Evolutionary conservation across 371 early-diverging fungal genomes (phyloP), one percentile per base, ranked within the genome.

Genomic region (Rhizopus delemar): DNA sequence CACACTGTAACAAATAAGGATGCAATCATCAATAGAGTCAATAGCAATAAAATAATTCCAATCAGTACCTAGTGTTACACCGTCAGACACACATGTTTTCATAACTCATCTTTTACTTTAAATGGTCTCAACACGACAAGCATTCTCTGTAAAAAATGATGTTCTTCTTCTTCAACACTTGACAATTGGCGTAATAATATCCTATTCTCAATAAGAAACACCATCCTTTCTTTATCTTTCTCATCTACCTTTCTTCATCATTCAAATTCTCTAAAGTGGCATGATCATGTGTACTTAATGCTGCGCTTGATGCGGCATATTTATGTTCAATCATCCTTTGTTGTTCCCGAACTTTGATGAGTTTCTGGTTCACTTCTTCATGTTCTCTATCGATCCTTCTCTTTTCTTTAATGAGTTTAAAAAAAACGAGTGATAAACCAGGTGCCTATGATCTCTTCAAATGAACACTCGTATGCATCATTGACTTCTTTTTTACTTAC

Each of bases 1-100:
- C 70, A 75, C 82, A 71, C 70, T 35, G 79, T 74, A 66, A 83
- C 60, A 41, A 79, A 72, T 29, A 83, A 70, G 13, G 77, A 80
- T 28, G 64, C 46, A 8, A 71, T 58, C 15, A 82, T 60, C 16
- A 71, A 63, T 12, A 70, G 57, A 4, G 67, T 71, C 39, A 74
- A 56, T 3, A 46, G 60, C 29, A 80, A 46, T 34, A 70, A 32
- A 29, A 72, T 34, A 32, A 69, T 31, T 36, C 80, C 78, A 62
- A 70, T 61, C 31, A 76, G 32, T 55, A 69, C 55, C 75, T 73
- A 56, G 39, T 22, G 60, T 56, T 45, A 62, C 59, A 65, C 41
- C 28, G 43, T 53, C 4, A 12, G 38, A 38, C 22, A 34, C 22
- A 5, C 52, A 46, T 50, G 38, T 22, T 34, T 52, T 15, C 35